A percentile compares a stretch with the other conserved stretches of the same genome.
Conservation (phyloP, 1,139 yeast genomes). For the Magnusiomyces sp. region DNA sequence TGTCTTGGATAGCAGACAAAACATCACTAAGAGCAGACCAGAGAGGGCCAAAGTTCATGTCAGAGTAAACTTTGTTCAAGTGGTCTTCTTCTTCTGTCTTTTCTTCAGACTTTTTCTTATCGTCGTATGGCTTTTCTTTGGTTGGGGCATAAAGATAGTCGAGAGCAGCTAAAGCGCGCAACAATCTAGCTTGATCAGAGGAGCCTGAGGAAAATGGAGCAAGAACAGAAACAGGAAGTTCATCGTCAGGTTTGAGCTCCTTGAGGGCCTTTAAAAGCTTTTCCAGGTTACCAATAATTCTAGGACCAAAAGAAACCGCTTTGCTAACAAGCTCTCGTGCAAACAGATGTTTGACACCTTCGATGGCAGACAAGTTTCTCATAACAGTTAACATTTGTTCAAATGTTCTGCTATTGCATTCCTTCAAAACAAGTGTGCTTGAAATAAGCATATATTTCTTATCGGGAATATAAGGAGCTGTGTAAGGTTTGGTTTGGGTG, state of each 20-base stretch:
- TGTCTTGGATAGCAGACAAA: conserved; percentile 40
- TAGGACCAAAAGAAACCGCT: conserved; percentile 55
- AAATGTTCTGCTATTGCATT: conserved; percentile 78
- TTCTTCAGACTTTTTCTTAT: conserved; percentile 25
- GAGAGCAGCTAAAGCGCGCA: conserved; percentile 79
- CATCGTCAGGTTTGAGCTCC: conserved; percentile 35
- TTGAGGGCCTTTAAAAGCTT: conserved; percentile 43
- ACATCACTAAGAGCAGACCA: conserved; percentile 88
- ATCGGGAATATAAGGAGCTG: conserved; percentile 59
- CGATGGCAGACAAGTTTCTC: conserved; percentile 62
- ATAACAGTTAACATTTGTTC: conserved; percentile 77
- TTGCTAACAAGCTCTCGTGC: conserved; percentile 59
- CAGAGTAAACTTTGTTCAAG: conserved; percentile 42
- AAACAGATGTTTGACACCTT: conserved; percentile 56
- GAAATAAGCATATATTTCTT: conserved; percentile 56
- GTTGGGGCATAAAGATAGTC: conserved; percentile 64
- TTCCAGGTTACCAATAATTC: conserved; percentile 50
- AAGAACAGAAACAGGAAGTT: conserved; percentile 46
- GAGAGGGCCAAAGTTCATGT: conserved; percentile 62
- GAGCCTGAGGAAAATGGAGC: conserved; percentile 69
- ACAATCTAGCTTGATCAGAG: conserved; percentile 79
- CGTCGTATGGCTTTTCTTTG: conserved; percentile 18
- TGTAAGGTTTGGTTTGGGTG: conserved; percentile 29
- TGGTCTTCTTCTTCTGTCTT: conserved; percentile 36
- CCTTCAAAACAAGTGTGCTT: conserved; percentile 68